Conservation (phyloP, 2,329 filamentous ascomycete genomes). For the Furcasterigmium furcatum region DNA sequence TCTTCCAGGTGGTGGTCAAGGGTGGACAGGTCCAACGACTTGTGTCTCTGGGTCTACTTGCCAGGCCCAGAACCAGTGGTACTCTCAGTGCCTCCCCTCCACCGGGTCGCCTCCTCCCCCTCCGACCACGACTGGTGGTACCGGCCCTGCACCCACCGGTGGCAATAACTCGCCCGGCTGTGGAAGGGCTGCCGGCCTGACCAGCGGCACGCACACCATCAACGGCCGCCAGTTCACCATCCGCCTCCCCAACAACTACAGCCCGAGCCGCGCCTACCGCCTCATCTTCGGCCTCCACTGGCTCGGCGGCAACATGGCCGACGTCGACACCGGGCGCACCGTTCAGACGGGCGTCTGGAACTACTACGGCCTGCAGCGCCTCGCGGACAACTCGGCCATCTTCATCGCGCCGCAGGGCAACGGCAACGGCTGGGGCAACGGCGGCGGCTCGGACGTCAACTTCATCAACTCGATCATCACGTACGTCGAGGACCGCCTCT, state of each 20-base stretch:
- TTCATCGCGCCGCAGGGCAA: conserved; percentile 39
- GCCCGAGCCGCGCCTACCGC: conserved; percentile 14
- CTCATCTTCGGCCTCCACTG: conserved; percentile 28
- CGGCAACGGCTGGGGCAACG: conserved; percentile 38
- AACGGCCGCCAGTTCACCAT: conserved; percentile 29
- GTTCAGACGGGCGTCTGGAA: background rate
- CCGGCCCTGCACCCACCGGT: background rate
- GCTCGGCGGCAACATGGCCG: conserved; percentile 31
- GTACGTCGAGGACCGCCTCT: conserved; percentile 33
- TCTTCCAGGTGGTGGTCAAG: conserved; percentile 11
- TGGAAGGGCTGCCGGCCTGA: conserved; percentile 1
- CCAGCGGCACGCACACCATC: conserved; percentile 22
- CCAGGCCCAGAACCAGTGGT: conserved; percentile 16
- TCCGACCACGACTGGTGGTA: background rate
- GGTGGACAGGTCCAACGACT: conserved; percentile 18
- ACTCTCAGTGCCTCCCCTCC: conserved; percentile 14
- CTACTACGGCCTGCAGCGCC: conserved; percentile 35
- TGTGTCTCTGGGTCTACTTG: conserved; percentile 17
- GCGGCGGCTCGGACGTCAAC: conserved; percentile 33
- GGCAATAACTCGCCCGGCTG: background rate
- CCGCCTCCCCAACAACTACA: conserved; percentile 25
- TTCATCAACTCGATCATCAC: conserved; percentile 35
- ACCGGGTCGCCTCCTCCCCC: background rate
- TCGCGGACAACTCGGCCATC: conserved; percentile 31
- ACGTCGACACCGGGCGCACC: conserved; percentile 25